Base-by-base conservation (phyloP, 2,329 filamentous ascomycete species). In the Ophiocordyceps camponoti-saundersi region DNA sequence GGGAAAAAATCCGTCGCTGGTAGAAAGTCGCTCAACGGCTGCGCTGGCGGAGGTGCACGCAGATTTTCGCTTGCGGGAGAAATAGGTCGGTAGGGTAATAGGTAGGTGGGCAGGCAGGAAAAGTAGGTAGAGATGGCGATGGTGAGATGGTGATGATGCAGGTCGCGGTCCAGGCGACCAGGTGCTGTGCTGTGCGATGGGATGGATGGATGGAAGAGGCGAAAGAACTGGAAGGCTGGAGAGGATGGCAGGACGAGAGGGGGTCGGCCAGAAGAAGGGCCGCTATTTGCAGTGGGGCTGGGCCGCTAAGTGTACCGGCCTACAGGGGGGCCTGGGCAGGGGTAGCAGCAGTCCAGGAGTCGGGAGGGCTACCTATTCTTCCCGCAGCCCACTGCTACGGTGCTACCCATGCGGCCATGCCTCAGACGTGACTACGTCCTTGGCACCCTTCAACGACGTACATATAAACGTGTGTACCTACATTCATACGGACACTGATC, bases 261-360 rank as follows among this genome's bases (percentile, higher is more conserved):
- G 23, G 23, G 23, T 26, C 23, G 43, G 29, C 32, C n/a, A 48
- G 55, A 51, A 43, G 48, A 58, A 54, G 53, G 48, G 52, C 40
- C 49, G 21, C 30, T 42, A 20, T 42, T 42, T 42, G 40, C 40
- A 40, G 44, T 46, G 44, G 44, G 34, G 44, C n/a, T 45, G 13
- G 21, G 20, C 34, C 29, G 36, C 36, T 32, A 30, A 30, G 32
- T n/a, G 32, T 16, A 36, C 13, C 13, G 13, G 16, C 32, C 11
- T 34, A 34, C 23, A 26, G 23, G 23, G 23, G 23, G 23, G 23
- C 23, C 23, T 26, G 4, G 23, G 23, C 5, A 8, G n/a, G n/a
- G n/a, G 29, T 32, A 32, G 7, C 29, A 29, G 26, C 26, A 29
- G 26, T 10, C 26, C 26, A 29, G 26, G 26, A 29, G 26, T 6